Base-by-base conservation (phyloP, 768 basidiomycete species). In the Inosperma sp. region DNA sequence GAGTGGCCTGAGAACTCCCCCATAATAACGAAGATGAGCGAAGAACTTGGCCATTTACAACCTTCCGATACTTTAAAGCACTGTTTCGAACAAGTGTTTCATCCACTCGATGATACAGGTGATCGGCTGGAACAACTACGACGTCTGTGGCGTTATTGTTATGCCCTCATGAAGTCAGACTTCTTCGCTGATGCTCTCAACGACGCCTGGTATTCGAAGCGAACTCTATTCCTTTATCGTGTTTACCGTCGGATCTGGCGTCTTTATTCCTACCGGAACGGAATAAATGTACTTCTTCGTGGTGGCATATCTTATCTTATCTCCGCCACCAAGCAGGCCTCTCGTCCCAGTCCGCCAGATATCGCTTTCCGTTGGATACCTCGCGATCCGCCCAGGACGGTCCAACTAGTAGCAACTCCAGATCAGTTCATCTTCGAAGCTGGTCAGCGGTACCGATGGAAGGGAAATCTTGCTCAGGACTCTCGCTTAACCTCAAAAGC, bases 361-460 rank as follows among this genome's bases (percentile, higher is more conserved):
- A 43, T 43, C n/a, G 30, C 26, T 12, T 13, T 42, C 21, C 19
- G 25, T 26, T 42, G 40, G 40, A 26, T 41, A n/a, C 40, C 23
- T 26, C 23, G 21, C 26, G 42, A 43, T 17, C 30, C 42, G 17
- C 3, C 42, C 26, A 27, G 14, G 25, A 29, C 26, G 7, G 26
- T 43, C 42, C 42, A 19, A 12, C 26, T 43, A 19, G 42, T 17
- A 27, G 42, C 12, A 17, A 3, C 7, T 13, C 42, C 26, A 8
- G 42, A 43, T 43, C 42, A 43, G 21, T 43, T 43, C 42, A 29
- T 43, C n/a, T n/a, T 42, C 23, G 23, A 42, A 26, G 3, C 5
- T 9, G 26, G 42, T 19, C 42, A 43, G 26, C 26, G 26, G 27
- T 23, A 5, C 39, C 21, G 12, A 40, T 40, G 21, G 14, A 3